Base-by-base conservation (phyloP, 192 early-diverging fungal genomes). In the Dissophora globulifera region DNA sequence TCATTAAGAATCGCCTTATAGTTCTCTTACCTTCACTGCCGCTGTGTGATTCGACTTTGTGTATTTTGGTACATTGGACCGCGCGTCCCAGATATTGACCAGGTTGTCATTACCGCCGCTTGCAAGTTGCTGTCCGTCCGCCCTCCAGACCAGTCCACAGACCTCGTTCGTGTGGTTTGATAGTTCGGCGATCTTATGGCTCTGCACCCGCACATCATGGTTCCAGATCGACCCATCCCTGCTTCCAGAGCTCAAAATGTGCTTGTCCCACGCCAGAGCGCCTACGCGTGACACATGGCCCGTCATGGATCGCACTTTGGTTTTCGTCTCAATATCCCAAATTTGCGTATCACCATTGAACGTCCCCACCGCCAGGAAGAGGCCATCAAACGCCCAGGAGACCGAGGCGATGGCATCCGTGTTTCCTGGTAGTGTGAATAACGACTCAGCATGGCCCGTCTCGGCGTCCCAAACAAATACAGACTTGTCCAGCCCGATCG, bases 31-130 rank as follows among this genome's bases (percentile, higher is more conserved):
- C 82, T 96, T 96, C 5, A 99, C 92, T 8, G 97, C 97, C 4
- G 96, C 95, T 0, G 67, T 81, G 78, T 99, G 97, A 48, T 91
- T 87, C 1, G 81, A 80, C 56, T 93, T 89, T 16, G 83, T 87
- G 63, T 83, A 88, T 31, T 86, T 85, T 51, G 96, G 94, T n/a
- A 72, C 81, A 0, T 67, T 70, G 3, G 43, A 40, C n/a, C 89
- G 83, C 26, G 84, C 81, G 64, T 99, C 95, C 94, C 94, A 97
- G 29, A 99, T 85, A 55, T 97, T 85, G 22, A 98, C 87, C 56
- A 90, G 50, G 66, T 96, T 96, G 72, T 99, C 97, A 79, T 98
- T 98, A 8, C 95, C 96, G 19, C 97, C 97, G 60, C 91, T 94
- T 2, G 97, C 96, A 10, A 98, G 82, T n/a, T 86, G 79, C 0